Base-by-base conservation (phyloP, 495 filamentous ascomycete species). In the Achaetomiella virescens region DNA sequence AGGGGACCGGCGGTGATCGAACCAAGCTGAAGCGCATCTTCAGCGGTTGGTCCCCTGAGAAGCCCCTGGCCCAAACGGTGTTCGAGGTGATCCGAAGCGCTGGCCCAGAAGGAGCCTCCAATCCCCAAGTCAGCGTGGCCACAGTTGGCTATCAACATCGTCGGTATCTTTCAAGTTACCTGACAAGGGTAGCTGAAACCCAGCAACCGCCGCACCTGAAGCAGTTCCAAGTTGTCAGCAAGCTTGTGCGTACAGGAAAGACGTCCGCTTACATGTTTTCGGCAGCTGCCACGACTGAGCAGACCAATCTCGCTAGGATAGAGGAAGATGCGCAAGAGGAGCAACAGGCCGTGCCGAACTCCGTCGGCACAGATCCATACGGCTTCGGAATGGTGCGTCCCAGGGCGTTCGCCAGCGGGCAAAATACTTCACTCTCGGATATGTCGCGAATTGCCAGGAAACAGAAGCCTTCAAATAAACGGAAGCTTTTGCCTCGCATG, bases 251-350 rank as follows among this genome's bases (percentile, higher is more conserved):
- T 14, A 53, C 64, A 2, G 71, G 72, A 9, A 77, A 75, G 52
- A 75, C 73, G 14, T 74, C 72, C 31, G 72, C 72, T 20, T 77
- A 77, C 55, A 72, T 73, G 55, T 77, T 72, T 51, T 72, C 68
- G 24, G 68, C 67, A 1, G 45, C 57, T 24, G 38, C 59, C 6
- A 24, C 54, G 20, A 15, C 56, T 33, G 17, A 20, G 5, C 18
- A 8, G 4, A n/a, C 17, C 2, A 21, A 24, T 17, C 50, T 44
- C 11, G 18, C 50, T 1, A 8, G 17, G 20, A 11, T 53, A 12
- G 33, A 47, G 0, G 43, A 24, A 44, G 43, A 46, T n/a, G 40
- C 18, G n/a, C n/a, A 42, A 20, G 3, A 36, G 18, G 35, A 9
- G 20, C 38, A 20, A 7, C 14, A 42, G 18, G 29, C 33, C 27